A percentile compares a stretch with the other conserved stretches of the same genome.
Conservation (phyloP, 2,329 filamentous ascomycete species). For the Dothideomycetes sp. region DNA sequence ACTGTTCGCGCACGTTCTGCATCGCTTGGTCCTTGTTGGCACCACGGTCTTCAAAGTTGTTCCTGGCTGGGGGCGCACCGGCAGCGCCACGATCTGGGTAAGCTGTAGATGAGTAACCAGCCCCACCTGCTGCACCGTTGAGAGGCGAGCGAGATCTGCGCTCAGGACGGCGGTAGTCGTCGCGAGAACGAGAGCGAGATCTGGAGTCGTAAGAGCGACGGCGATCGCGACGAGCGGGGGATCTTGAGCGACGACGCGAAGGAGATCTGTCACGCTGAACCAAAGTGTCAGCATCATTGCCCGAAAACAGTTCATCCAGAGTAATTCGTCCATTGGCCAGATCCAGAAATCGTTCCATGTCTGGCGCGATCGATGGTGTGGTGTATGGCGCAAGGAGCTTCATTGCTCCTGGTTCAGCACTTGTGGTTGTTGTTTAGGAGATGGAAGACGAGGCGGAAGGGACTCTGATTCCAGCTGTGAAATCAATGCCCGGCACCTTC, state of each 20-base stretch:
- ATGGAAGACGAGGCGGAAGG: too few species aligned
- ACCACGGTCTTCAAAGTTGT: conserved; percentile 74
- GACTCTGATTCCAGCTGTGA: too few species aligned
- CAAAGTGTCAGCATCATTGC: conserved; percentile 1
- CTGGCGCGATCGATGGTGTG: too few species aligned
- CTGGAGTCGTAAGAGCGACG: conserved; percentile 54
- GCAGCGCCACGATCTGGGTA: conserved; percentile 8
- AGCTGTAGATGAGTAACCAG: conserved; percentile 54
- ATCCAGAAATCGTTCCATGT: too few species aligned
- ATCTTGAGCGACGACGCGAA: conserved; percentile 52
- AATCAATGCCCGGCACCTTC: too few species aligned
- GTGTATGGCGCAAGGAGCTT: too few species aligned
- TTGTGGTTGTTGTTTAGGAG: too few species aligned
- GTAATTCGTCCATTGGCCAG: too few species aligned
- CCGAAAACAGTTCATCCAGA: conserved; percentile 3
- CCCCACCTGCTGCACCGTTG: conserved; percentile 56
- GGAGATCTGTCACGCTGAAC: conserved; percentile 71
- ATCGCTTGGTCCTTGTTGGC: conserved; percentile 91
- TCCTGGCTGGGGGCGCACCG: conserved; percentile 24
- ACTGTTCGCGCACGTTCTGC: conserved; percentile 83
- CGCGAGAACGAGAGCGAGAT: conserved; percentile 76
- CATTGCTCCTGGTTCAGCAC: too few species aligned
- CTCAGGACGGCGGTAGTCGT: conserved; percentile 34
- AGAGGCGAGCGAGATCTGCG: conserved; percentile 70
- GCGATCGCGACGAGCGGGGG: conserved; percentile 29